These are phyloP conservation scores for Ettlia oleoabundans DNA, from an alignment of 139 green algal species.

Conservation along the genomic window DNA sequence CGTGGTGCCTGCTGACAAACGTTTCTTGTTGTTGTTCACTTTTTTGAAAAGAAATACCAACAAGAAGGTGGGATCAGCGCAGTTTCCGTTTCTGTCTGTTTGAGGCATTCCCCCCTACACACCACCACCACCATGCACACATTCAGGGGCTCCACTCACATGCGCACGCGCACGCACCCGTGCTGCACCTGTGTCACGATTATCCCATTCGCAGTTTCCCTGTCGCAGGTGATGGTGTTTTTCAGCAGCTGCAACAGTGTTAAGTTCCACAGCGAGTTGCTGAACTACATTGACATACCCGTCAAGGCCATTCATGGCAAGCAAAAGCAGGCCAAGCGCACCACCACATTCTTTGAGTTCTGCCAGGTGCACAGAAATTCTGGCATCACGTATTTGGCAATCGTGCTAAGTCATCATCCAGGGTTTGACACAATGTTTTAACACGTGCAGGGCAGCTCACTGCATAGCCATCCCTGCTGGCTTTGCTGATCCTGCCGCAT, in stretches of 20 bases:
- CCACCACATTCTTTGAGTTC: slow-evolving; percentile 98
- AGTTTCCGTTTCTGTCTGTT: not conserved
- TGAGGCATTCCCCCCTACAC: not conserved
- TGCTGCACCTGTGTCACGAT: no score
- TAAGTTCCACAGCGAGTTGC: slow-evolving; percentile 97
- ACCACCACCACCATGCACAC: no score
- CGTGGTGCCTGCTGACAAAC: slow-evolving; percentile 86
- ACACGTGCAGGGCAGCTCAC: no score
- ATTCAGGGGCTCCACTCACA: no score
- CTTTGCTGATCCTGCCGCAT: no score
- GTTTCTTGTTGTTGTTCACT: slow-evolving; percentile 98
- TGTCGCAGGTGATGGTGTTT: slow-evolving; percentile 97
- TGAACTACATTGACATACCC: slow-evolving; percentile 99
- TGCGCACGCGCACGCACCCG: no score
- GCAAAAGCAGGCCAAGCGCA: slow-evolving; percentile 98
- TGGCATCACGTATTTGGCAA: no score
- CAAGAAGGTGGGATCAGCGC: slow-evolving; percentile 91
- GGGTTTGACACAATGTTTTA: no score
- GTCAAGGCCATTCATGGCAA: slow-evolving; percentile 97
- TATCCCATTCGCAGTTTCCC: not conserved
- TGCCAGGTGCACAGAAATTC: slow-evolving; percentile 75
- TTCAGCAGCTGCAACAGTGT: slow-evolving; percentile 93
- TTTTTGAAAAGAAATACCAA: slow-evolving; percentile 98
- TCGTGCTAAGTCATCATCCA: no score
- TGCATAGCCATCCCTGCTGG: not conserved